These are phyloP conservation scores for Glycine latifolia DNA, from an alignment of 306 rosid species.

Conservation along the genomic window DNA sequence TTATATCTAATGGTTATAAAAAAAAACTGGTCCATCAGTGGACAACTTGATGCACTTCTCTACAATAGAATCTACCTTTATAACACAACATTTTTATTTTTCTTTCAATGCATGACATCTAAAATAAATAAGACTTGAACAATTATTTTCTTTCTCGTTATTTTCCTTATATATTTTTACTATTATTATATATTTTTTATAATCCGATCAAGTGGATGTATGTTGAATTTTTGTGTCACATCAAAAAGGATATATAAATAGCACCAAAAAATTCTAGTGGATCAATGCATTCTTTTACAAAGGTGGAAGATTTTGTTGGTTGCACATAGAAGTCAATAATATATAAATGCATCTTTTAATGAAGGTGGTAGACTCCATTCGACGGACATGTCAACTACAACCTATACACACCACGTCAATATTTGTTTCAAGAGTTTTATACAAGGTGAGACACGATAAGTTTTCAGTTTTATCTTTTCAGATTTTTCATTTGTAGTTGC, in stretches of 20 bases:
- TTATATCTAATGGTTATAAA: too few species aligned
- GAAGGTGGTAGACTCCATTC: neutral
- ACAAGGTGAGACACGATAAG: neutral
- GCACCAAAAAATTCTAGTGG: neutral
- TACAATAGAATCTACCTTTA: too few species aligned
- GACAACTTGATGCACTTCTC: too few species aligned
- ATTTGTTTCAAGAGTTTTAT: neutral
- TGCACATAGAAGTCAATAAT: neutral
- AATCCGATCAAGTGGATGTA: neutral
- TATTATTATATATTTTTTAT: too few species aligned
- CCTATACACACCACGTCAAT: neutral
- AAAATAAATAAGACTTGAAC: too few species aligned
- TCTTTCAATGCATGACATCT: too few species aligned
- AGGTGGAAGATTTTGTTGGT: neutral
- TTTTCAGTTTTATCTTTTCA: neutral
- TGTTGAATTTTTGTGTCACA: neutral
- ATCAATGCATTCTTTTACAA: neutral
- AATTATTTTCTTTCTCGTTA: too few species aligned
- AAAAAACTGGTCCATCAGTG: too few species aligned
- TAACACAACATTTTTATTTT: too few species aligned
- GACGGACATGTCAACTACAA: neutral
- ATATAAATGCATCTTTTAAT: constrained; percentile 14
- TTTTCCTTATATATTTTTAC: too few species aligned
- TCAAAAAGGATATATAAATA: neutral
- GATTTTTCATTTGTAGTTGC: neutral